Conservation (phyloP, 306 rosid species). For the Fagus crenata region DNA sequence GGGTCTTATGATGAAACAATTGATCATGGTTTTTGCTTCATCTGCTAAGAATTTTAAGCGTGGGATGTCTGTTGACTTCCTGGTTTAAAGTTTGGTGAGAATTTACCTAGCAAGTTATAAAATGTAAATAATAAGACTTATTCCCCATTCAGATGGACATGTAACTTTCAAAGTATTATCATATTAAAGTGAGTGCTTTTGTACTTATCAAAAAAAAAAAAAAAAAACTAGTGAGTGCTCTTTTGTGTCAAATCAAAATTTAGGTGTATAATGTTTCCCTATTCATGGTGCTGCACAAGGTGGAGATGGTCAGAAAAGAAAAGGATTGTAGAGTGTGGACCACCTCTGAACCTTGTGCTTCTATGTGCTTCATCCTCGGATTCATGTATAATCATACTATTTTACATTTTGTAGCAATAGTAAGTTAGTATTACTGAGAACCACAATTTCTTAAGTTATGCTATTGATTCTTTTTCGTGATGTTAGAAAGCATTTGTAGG, state of each 20-base stretch:
- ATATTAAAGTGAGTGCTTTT: not conserved
- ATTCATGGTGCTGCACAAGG: not conserved
- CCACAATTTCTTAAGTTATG: not conserved
- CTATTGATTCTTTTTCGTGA: not conserved
- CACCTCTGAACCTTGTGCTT: not conserved
- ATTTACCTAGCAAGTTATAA: not conserved
- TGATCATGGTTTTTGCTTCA: not conserved
- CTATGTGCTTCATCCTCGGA: not conserved
- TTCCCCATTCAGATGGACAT: constrained; percentile 1
- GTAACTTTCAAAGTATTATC: not conserved
- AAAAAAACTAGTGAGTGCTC: not conserved
- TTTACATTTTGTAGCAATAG: not conserved
- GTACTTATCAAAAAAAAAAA: too few relatives aligned
- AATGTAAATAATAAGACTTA: not conserved
- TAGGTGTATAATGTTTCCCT: not conserved
- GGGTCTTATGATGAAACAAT: not conserved
- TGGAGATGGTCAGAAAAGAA: not conserved
- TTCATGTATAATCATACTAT: not conserved
- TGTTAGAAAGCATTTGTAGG: not conserved
- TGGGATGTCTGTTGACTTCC: not conserved
- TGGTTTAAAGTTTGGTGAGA: not conserved
- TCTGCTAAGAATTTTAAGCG: not conserved
- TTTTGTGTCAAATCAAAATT: not conserved
- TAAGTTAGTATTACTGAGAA: not conserved
- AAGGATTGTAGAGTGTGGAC: not conserved